A percentile compares a stretch with the other conserved stretches of the same genome.
Evolutionary conservation across 148 eudicot species (phyloP).

Genomic region (Limonium bicolor): DNA sequence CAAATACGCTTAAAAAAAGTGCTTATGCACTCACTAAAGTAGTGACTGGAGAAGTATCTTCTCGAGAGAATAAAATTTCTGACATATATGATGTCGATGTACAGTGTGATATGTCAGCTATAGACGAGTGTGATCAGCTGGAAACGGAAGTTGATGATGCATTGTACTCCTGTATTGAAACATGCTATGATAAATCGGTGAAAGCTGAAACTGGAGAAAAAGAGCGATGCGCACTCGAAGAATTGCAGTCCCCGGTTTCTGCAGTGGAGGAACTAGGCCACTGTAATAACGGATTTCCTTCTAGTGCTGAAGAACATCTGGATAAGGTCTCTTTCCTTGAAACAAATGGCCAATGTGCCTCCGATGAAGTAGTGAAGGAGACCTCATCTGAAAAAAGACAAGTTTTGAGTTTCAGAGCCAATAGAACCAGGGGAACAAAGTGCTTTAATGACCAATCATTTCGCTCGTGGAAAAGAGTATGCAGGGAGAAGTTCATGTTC

Average conservation of each 20-base stretch:
- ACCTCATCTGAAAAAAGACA: too few species aligned
- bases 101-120: constrained; percentile 7
- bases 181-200: not conserved
- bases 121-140: not conserved
- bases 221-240: too few species aligned
- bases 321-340: constrained; percentile 1
- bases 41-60: too few species aligned
- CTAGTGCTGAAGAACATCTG: not conserved
- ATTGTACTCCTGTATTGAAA: not conserved
- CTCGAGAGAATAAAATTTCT: not conserved
- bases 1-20: too few species aligned
- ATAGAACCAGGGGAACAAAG: not conserved
- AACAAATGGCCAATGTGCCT: constrained; percentile 7
- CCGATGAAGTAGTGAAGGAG: not conserved
- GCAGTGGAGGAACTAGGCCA: not conserved
- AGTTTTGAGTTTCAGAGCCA: too few species aligned
- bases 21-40: too few species aligned
- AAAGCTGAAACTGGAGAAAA: too few species aligned
- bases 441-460: constrained; percentile 7
- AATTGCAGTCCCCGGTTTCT: not conserved
- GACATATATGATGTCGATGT: constrained; percentile 7
- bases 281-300: not conserved
- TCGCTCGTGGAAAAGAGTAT: not conserved
- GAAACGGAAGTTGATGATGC: constrained; percentile 7
- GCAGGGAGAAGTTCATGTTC: constrained; percentile 5